A percentile compares a stretch with the other conserved stretches of the same genome.
These are phyloP conservation scores for Clathrospora elynae DNA, from an alignment of 2,329 filamentous ascomycete genomes.

Conservation along the genomic window DNA sequence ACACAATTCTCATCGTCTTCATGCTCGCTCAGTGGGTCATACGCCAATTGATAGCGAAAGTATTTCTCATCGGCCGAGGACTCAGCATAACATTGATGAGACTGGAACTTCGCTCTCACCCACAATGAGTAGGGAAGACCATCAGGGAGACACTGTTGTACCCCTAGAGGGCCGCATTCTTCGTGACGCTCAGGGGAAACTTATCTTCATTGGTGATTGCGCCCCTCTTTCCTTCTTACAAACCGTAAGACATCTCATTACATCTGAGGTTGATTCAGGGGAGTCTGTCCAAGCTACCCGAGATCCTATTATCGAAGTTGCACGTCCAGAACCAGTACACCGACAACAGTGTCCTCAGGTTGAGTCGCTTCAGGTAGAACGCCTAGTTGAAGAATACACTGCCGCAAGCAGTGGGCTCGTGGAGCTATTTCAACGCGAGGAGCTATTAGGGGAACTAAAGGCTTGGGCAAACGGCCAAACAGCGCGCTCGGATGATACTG, in stretches of 20 bases:
- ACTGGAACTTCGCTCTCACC: slow-evolving; percentile 26
- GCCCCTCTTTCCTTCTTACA: slow-evolving; percentile 60
- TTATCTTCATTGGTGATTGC: slow-evolving; percentile 61
- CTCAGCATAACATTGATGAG: slow-evolving; percentile 9
- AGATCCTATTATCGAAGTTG: slow-evolving; percentile 42
- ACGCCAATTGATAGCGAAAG: slow-evolving; percentile 14
- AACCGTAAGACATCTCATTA: slow-evolving; percentile 58
- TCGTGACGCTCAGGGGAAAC: slow-evolving; percentile 59
- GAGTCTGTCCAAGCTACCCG: slow-evolving; percentile 31
- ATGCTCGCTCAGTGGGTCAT: slow-evolving; percentile 4
- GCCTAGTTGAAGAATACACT: slow-evolving; percentile 51
- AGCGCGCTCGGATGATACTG: slow-evolving; percentile 46
- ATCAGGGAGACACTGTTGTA: slow-evolving; percentile 50
- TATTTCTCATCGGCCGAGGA: slow-evolving; percentile 8
- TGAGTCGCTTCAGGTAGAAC: slow-evolving; percentile 48
- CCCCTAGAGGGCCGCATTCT: slow-evolving; percentile 55
- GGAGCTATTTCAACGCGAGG: slow-evolving; percentile 54
- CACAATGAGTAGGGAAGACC: slow-evolving; percentile 37
- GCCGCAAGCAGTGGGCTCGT: slow-evolving; percentile 56
- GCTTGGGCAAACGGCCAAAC: slow-evolving; percentile 29
- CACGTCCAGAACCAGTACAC: slow-evolving; percentile 26
- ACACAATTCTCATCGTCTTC: slow-evolving; percentile 3
- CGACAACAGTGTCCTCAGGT: slow-evolving; percentile 31
- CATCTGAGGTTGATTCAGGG: slow-evolving; percentile 41
- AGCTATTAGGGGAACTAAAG: slow-evolving; percentile 36